Base-by-base conservation (phyloP, 2,329 filamentous ascomycete species). In the Curvularia lunata region DNA sequence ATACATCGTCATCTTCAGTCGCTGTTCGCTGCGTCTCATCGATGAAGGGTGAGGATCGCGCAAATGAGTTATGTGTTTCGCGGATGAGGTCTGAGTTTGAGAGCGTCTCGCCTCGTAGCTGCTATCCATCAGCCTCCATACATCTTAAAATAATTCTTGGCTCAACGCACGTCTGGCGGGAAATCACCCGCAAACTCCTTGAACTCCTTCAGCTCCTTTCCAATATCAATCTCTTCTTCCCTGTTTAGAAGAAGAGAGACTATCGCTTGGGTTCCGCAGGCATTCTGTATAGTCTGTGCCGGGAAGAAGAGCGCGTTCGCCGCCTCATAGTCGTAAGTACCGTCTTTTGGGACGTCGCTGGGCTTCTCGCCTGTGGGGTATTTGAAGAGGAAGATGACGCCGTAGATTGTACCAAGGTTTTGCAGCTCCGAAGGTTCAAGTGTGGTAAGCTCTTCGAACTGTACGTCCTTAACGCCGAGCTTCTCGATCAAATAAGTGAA, bases 381-480 rank as follows among this genome's bases (percentile, higher is more conserved):
- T 81, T 97, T 98, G 88, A 99, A 99, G 77, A 99, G 91, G 80
- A 99, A 99, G 73, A 99, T 97, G 67, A 99, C 92, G 71, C 95
- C 95, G 80, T 97, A 96, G 52, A 97, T 55, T 30, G 72, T 74
- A 50, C 76, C 75, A 3, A 92, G 85, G 64, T 88, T 81, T 42
- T 85, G 84, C 12, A 96, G 84, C 56, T 85, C 85, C 51, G 91
- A 86, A 6, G 91, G 83, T 68, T 98, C 94, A 64, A 99, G 88
- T 1, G 91, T 90, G 57, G 97, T 86, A 64, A 99, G 88, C 81
- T 99, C 95, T 81, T 98, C 95, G 75, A 97, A 98, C 78, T 99
- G 95, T 2, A 98, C 92, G 74, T 91, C 88, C 77, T 93, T 90
- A 69, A 96, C 93, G 49, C 95, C 95, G 62, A 99, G 89, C 71